Conservation (phyloP, 345 rosid species). For the Citrus inodora region DNA sequence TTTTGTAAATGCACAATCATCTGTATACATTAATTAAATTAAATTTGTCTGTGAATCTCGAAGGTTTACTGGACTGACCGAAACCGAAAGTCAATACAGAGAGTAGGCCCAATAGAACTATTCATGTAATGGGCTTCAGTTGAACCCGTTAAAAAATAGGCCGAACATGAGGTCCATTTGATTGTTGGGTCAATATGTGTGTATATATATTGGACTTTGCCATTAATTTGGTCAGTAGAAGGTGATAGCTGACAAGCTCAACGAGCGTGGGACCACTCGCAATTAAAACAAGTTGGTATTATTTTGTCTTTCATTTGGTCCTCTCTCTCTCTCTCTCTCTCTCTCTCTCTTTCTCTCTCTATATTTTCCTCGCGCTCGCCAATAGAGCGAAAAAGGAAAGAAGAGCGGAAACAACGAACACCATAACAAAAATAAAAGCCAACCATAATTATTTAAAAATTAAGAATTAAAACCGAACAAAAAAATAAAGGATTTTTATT, state of each 20-base stretch:
- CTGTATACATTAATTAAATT: no score
- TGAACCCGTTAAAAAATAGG: background rate
- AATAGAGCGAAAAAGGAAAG: background rate
- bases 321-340: background rate
- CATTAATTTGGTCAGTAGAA: no score
- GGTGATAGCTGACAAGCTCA: background rate
- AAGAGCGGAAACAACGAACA: background rate
- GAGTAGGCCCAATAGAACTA: background rate
- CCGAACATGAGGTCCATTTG: background rate
- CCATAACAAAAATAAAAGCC: background rate
- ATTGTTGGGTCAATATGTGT: background rate
- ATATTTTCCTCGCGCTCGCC: constrained; percentile 10
- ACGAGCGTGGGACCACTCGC: background rate
- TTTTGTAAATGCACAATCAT: no score
- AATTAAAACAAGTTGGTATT: background rate
- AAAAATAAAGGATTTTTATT: background rate
- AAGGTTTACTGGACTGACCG: no score
- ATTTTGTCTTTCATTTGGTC: background rate
- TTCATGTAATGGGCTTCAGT: background rate
- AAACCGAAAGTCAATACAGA: background rate
- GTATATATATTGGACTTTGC: no score
- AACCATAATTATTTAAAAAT: background rate
- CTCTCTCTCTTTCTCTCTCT: background rate
- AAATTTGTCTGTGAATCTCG: no score
- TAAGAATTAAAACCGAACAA: background rate